These are phyloP conservation scores for Brettanomyces naardenensis DNA, from an alignment of 805 yeast species.

Conservation along the genomic window DNA sequence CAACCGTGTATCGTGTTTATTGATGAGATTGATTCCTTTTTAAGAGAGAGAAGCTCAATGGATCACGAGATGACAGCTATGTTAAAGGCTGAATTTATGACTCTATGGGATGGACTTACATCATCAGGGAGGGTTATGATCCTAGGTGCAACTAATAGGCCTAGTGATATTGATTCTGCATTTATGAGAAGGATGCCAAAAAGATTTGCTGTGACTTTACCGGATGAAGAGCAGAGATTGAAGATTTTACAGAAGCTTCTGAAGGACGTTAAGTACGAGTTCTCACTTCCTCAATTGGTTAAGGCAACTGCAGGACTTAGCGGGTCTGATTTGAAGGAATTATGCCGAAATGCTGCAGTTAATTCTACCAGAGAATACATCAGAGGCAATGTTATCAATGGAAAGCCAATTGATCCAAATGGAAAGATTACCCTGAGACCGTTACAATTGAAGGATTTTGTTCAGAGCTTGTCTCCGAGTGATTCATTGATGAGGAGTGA, in stretches of 20 bases:
- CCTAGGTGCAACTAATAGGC: slow-evolving; percentile 92
- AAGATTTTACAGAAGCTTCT: slow-evolving; percentile 66
- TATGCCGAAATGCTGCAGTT: slow-evolving; percentile 91
- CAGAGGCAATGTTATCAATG: slow-evolving; percentile 40
- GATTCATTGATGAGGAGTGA: slow-evolving; percentile 17
- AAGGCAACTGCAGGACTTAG: slow-evolving; percentile 63
- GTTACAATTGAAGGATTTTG: slow-evolving; percentile 55
- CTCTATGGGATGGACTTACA: slow-evolving; percentile 89
- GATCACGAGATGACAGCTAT: slow-evolving; percentile 96
- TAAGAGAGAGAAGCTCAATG: slow-evolving; percentile 71
- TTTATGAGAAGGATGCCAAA: slow-evolving; percentile 91
- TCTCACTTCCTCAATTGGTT: slow-evolving; percentile 57
- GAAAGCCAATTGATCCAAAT: slow-evolving; percentile 26
- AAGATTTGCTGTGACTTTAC: slow-evolving; percentile 70
- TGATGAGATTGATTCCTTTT: slow-evolving; percentile 92
- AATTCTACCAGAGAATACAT: slow-evolving; percentile 83
- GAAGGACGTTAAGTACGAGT: slow-evolving; percentile 58
- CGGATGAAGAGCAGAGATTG: slow-evolving; percentile 57
- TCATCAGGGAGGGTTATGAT: slow-evolving; percentile 75
- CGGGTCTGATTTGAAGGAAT: slow-evolving; percentile 87
- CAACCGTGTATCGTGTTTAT: slow-evolving; percentile 94
- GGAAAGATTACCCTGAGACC: slow-evolving; percentile 48
- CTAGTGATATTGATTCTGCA: slow-evolving; percentile 86
- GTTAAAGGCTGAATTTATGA: slow-evolving; percentile 95
- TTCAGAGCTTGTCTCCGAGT: slow-evolving; percentile 29